Evolutionary conservation across 257 asterid genomes (phyloP).

Genomic region (Solanum appendiculatum): DNA sequence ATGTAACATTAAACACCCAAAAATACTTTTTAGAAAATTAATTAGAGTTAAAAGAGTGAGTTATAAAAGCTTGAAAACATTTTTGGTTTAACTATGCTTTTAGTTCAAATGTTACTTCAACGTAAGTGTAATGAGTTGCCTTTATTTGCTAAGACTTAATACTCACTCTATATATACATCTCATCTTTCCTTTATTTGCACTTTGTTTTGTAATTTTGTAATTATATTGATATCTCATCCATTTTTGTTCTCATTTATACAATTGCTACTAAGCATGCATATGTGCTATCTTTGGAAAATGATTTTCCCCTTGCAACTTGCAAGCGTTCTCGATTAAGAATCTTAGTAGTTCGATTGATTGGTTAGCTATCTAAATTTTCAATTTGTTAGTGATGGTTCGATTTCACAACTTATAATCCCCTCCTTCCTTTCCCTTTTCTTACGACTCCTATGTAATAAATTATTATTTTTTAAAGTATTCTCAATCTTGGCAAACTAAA

Average conservation of each 20-base stretch:
- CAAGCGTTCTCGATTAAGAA: neutral
- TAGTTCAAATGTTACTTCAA: slow-evolving; percentile 45
- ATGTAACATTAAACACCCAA: neutral
- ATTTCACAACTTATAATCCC: neutral
- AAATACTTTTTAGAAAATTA: neutral
- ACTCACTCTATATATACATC: slow-evolving; percentile 22
- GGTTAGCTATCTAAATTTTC: neutral
- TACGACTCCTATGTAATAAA: neutral
- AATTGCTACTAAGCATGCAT: neutral
- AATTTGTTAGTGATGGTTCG: too few relatives aligned
- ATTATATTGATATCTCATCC: neutral
- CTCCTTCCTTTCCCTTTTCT: neutral
- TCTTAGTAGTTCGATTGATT: too few relatives aligned
- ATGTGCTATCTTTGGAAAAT: neutral
- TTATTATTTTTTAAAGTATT: too few relatives aligned
- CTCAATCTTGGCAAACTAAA: neutral
- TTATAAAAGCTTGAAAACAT: neutral
- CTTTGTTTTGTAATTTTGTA: neutral
- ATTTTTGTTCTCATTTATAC: neutral
- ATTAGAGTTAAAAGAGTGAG: neutral
- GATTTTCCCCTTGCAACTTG: neutral
- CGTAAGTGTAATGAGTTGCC: slow-evolving; percentile 13
- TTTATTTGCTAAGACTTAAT: slow-evolving; percentile 17
- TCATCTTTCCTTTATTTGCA: slow-evolving; percentile 9
- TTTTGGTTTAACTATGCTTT: neutral